Percentiles rank a stretch among this genome's conserved stretches.
Evolutionary conservation across 2,329 filamentous ascomycete species (phyloP).

Genomic region (Bipolaris oryzae): DNA sequence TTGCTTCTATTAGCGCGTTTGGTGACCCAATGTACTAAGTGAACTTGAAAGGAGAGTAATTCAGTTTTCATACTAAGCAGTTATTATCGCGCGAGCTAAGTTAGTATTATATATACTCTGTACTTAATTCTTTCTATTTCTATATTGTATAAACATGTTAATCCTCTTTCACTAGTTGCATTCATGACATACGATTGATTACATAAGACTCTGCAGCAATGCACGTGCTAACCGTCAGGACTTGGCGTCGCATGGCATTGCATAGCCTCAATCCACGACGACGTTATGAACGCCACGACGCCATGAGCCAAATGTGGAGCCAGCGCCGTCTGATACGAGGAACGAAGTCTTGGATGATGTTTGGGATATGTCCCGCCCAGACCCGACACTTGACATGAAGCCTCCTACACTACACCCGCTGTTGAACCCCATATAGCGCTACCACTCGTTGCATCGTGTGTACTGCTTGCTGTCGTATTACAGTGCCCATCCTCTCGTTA

Average conservation of each 20-base stretch:
- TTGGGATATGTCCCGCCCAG: conserved; percentile 7
- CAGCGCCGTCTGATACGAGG: conserved; percentile 19
- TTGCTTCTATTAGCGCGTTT: conserved; percentile 6
- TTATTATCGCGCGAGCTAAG: too few species aligned
- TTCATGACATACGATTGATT: too few species aligned
- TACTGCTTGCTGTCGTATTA: not conserved
- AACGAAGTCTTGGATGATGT: conserved; percentile 10
- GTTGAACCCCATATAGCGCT: not conserved
- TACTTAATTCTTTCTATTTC: too few species aligned
- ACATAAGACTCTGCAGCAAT: not conserved
- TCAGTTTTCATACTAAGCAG: not conserved
- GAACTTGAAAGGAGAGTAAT: not conserved
- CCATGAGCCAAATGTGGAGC: conserved; percentile 19
- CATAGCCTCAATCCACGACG: conserved; percentile 10
- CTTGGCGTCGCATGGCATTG: conserved; percentile 1
- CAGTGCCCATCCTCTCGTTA: not conserved
- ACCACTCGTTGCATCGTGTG: not conserved
- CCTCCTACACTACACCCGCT: not conserved
- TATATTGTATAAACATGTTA: too few species aligned
- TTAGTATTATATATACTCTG: too few species aligned
- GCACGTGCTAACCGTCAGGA: not conserved
- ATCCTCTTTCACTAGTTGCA: too few species aligned
- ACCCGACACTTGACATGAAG: not conserved
- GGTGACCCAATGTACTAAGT: conserved; percentile 14
- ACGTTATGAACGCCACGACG: conserved; percentile 1